Percentiles rank a stretch among this genome's conserved stretches.
These are phyloP conservation scores for Lolium multiflorum DNA, from an alignment of 176 grass and related monocot species.

Conservation along the genomic window DNA sequence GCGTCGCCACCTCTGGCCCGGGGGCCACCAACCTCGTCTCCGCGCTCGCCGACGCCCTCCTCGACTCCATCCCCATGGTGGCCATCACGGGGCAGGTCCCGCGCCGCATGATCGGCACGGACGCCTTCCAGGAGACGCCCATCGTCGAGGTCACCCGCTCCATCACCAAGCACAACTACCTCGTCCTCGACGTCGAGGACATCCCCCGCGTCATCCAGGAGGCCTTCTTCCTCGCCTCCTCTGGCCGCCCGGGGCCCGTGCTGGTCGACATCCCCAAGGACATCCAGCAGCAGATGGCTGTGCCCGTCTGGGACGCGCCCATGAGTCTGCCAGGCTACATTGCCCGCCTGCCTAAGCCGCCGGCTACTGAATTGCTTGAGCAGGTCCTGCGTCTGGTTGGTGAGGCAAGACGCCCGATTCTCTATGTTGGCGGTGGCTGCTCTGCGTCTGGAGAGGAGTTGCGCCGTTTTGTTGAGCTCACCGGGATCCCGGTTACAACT, in stretches of 20 bases:
- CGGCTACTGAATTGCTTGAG: constrained; percentile 61
- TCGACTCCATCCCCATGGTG: constrained; percentile 92
- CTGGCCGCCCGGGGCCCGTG: constrained; percentile 79
- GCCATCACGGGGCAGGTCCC: constrained; percentile 98
- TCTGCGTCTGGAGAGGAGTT: constrained; percentile 76
- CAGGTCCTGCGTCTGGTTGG: constrained; percentile 84
- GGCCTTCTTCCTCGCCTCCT: constrained; percentile 83
- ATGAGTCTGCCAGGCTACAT: constrained; percentile 78
- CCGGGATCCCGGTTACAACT: constrained; percentile 86
- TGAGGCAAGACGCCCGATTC: constrained; percentile 68
- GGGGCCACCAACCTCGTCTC: constrained; percentile 98
- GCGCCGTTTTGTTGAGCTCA: constrained; percentile 71
- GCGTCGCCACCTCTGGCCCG: constrained; percentile 92
- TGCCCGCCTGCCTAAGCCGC: constrained; percentile 80
- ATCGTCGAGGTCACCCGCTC: constrained; percentile 98
- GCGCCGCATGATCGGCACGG: constrained; percentile 96
- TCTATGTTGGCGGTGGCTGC: constrained; percentile 96
- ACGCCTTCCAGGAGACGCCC: constrained; percentile 98
- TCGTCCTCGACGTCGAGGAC: constrained; percentile 80
- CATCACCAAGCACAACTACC: constrained; percentile 99
- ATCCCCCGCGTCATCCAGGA: constrained; percentile 89
- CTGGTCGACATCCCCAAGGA: constrained; percentile 96
- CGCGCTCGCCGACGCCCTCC: constrained; percentile 91
- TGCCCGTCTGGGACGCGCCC: constrained; percentile 69
- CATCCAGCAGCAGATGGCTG: constrained; percentile 87